These are phyloP conservation scores for Claviceps arundinis DNA, from an alignment of 2,329 filamentous ascomycete genomes.

Conservation along the genomic window DNA sequence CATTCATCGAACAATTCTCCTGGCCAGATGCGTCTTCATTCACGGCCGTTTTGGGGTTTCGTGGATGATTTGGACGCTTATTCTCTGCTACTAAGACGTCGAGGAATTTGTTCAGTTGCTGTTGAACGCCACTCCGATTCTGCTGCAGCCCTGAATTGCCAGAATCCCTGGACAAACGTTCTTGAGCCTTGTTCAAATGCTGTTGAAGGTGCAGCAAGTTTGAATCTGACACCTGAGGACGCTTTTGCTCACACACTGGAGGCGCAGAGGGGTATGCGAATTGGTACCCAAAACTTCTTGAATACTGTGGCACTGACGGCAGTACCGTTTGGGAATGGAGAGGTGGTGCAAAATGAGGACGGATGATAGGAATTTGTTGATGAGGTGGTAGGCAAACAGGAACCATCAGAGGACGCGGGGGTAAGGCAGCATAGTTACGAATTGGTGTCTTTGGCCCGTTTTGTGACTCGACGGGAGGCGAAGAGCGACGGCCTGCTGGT, in stretches of 20 bases:
- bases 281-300: neutral
- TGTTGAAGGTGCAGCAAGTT: constrained; percentile 16
- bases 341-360: neutral
- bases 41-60: neutral
- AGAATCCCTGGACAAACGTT: constrained; percentile 13
- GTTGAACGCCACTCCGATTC: constrained; percentile 15
- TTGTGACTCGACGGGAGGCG: neutral
- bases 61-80: neutral
- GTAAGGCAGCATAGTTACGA: neutral
- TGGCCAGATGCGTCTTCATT: neutral
- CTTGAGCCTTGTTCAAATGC: constrained; percentile 14
- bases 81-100: constrained; percentile 8
- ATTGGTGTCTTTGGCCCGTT: neutral
- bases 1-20: constrained; percentile 7
- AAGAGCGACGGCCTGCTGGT: neutral
- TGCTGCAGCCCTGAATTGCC: constrained; percentile 11
- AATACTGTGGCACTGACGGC: neutral
- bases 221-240: neutral
- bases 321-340: neutral
- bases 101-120: constrained; percentile 16
- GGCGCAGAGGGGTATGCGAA: neutral
- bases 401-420: neutral
- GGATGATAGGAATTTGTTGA: neutral
- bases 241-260: neutral
- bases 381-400: neutral